These are phyloP conservation scores for Trichoderma sp. DNA, from an alignment of 2,329 filamentous ascomycete species.

Conservation along the genomic window DNA sequence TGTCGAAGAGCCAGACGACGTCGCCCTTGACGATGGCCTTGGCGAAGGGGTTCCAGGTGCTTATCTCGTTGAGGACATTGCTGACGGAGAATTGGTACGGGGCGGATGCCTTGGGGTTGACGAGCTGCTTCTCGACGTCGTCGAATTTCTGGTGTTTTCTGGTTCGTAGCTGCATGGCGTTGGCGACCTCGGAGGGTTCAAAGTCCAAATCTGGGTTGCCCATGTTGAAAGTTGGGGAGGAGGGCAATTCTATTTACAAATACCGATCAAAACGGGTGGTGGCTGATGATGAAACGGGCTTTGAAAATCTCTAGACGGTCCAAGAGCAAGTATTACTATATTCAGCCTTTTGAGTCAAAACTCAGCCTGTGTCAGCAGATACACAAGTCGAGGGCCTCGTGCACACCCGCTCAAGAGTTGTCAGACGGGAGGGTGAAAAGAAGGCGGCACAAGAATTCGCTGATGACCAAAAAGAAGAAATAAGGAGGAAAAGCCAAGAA, in stretches of 20 bases:
- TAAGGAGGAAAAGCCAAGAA: neutral
- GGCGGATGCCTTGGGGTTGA: slow-evolving; percentile 33
- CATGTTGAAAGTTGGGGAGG: slow-evolving; percentile 16
- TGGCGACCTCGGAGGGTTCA: slow-evolving; percentile 31
- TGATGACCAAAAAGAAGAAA: neutral
- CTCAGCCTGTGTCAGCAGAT: slow-evolving; percentile 3
- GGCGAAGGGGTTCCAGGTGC: slow-evolving; percentile 56
- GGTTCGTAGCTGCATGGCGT: slow-evolving; percentile 51
- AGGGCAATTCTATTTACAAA: neutral
- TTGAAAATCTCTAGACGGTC: neutral
- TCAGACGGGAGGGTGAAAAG: neutral
- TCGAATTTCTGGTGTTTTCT: slow-evolving; percentile 49
- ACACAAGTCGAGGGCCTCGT: slow-evolving; percentile 20
- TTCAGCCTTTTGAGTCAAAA: neutral
- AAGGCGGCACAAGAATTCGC: neutral
- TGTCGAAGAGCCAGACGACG: slow-evolving; percentile 86
- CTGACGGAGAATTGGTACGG: slow-evolving; percentile 26
- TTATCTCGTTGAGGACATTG: slow-evolving; percentile 50
- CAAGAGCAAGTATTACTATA: neutral
- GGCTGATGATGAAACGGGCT: neutral
- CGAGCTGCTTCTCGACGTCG: slow-evolving; percentile 49
- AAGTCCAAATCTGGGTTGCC: slow-evolving; percentile 26
- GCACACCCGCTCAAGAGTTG: slow-evolving; percentile 23
- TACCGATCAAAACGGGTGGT: neutral
- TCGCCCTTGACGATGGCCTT: slow-evolving; percentile 62